A percentile compares a stretch with the other conserved stretches of the same genome.
Conservation (phyloP, 1,139 yeast species). For the Geotrichum restrictum region DNA sequence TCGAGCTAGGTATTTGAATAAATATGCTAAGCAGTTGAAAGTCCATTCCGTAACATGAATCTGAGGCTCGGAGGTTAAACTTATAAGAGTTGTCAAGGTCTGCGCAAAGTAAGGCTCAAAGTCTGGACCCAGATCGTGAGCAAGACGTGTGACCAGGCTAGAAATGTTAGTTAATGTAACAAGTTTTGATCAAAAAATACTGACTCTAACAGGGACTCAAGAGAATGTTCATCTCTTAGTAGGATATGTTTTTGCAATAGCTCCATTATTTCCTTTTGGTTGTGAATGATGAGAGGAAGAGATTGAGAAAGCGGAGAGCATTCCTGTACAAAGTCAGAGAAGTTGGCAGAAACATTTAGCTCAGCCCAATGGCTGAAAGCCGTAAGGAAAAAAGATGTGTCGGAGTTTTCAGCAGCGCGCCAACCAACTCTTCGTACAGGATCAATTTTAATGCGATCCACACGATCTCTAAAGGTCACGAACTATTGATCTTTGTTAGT, state of each 20-base stretch:
- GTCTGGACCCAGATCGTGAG: conserved; percentile 91
- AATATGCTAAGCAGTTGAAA: conserved; percentile 79
- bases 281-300: conserved; percentile 74
- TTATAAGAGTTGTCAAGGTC: conserved; percentile 51
- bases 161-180: background rate
- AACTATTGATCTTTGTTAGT: conserved; percentile 38
- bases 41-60: conserved; percentile 71
- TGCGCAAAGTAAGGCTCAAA: conserved; percentile 65
- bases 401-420: conserved; percentile 52
- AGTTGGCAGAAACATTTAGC: conserved; percentile 70
- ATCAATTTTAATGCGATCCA: conserved; percentile 80
- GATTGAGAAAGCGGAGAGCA: conserved; percentile 60
- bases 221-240: conserved; percentile 61
- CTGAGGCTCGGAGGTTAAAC: conserved; percentile 49
- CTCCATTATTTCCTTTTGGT: conserved; percentile 59
- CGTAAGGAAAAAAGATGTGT: conserved; percentile 72
- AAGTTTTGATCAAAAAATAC: conserved; percentile 21
- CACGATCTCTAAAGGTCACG: conserved; percentile 74
- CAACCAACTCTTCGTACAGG: conserved; percentile 64
- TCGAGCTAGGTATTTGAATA: conserved; percentile 79
- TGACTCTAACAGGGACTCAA: conserved; percentile 74
- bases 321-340: conserved; percentile 58
- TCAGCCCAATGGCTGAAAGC: conserved; percentile 86
- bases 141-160: conserved; percentile 67
- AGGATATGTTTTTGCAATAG: conserved; percentile 50